A percentile compares a stretch with the other conserved stretches of the same genome.
Conservation (phyloP, 2,329 filamentous ascomycete genomes). For the Raffaelea arxii region DNA sequence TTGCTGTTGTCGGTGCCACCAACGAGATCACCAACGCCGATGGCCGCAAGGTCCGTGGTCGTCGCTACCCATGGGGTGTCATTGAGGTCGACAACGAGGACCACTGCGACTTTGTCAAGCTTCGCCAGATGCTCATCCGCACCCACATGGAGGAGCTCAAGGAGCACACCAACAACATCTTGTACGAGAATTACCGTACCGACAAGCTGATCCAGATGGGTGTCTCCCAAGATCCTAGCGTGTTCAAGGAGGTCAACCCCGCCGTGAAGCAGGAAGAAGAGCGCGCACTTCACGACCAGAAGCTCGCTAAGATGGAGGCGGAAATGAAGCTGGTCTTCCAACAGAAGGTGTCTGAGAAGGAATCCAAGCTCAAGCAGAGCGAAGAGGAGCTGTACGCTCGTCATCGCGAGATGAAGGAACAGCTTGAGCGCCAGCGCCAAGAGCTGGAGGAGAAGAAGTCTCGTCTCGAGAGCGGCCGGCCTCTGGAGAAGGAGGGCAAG, state of each 20-base stretch:
- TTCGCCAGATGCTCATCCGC: conserved; percentile 95
- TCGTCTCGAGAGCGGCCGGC: conserved; percentile 87
- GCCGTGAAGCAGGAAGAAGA: conserved; percentile 99
- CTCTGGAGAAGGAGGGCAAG: conserved; percentile 96
- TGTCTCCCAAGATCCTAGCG: conserved; percentile 94
- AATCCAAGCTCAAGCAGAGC: conserved; percentile 98
- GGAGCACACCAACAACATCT: conserved; percentile 97
- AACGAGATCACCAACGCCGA: conserved; percentile 97
- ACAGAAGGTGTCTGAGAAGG: conserved; percentile 98
- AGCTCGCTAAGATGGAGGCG: conserved; percentile 99
- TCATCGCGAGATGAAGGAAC: conserved; percentile 99
- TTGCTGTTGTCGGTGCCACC: conserved; percentile 97
- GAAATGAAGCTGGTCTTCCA: conserved; percentile 99
- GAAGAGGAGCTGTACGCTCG: conserved; percentile 97
- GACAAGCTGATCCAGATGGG: conserved; percentile 99
- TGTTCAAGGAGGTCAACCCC: conserved; percentile 99
- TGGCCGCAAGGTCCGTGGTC: conserved; percentile 94
- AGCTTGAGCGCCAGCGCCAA: conserved; percentile 85
- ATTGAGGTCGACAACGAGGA: conserved; percentile 99
- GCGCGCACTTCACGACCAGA: conserved; percentile 95
- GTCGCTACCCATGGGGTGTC: conserved; percentile 98
- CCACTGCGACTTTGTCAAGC: conserved; percentile 99
- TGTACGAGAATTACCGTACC: conserved; percentile 98
- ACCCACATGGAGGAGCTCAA: conserved; percentile 99
- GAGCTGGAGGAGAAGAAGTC: conserved; percentile 98